phyloP scores from a whole-genome alignment of 1,284 basidiomycete genomes.

The Cryptococcus amylolentus region DNA sequence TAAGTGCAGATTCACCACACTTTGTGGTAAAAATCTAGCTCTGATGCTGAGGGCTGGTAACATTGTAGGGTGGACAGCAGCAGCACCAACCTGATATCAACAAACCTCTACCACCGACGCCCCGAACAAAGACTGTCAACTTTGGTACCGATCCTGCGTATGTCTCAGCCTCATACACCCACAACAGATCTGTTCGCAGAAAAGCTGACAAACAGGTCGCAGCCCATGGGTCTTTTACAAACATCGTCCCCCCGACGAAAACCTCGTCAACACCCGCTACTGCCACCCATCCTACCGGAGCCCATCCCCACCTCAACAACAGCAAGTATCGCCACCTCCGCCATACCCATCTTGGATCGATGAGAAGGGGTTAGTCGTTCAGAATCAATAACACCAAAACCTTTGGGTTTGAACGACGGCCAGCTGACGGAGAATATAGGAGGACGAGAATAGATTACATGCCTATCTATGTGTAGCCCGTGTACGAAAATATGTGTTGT shows the following conservation, averaged over 20 bases:
- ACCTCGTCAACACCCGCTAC: conserved; percentile 17
- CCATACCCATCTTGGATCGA: too few relatives aligned
- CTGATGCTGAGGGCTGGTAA: background rate
- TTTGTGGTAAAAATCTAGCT: too few relatives aligned
- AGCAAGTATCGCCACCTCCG: too few relatives aligned
- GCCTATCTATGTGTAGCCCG: too few relatives aligned
- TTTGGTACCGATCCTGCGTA: conserved; percentile 14
- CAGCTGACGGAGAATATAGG: too few relatives aligned
- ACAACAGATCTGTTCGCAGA: background rate
- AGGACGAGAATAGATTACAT: too few relatives aligned
- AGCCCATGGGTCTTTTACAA: conserved; percentile 20
- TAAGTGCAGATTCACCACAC: background rate
- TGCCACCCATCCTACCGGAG: background rate
- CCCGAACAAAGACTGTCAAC: conserved; percentile 6
- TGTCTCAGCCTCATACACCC: background rate
- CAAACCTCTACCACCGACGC: conserved; percentile 11
- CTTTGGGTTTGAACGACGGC: too few relatives aligned
- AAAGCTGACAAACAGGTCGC: background rate
- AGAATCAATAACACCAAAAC: too few relatives aligned
- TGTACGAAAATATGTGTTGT: too few relatives aligned
- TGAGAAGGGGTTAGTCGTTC: too few relatives aligned
- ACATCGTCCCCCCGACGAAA: conserved; percentile 16
- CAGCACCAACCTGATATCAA: background rate
- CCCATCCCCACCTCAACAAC: too few relatives aligned
- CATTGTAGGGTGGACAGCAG: background rate